Conservation (phyloP, 192 early-diverging fungal species). For the Gryganskiella cystojenkinii region DNA sequence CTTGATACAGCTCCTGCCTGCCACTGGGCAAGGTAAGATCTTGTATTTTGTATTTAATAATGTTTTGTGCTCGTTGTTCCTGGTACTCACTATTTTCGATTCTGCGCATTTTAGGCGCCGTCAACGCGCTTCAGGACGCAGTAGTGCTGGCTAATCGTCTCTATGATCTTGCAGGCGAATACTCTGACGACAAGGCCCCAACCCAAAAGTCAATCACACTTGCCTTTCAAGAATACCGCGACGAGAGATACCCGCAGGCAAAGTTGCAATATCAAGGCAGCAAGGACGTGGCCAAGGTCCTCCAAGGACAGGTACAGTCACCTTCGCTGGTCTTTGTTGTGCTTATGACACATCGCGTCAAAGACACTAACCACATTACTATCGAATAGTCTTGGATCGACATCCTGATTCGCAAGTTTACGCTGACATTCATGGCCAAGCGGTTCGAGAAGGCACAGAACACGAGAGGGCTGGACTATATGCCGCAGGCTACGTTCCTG, state of each 20-base stretch:
- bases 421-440: neutral
- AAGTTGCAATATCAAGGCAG: constrained; percentile 3
- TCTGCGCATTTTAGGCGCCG: neutral
- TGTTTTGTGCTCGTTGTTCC: neutral
- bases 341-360: too few relatives aligned
- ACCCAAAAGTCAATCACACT: neutral
- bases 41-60: neutral
- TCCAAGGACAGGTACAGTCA: constrained; percentile 3
- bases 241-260: constrained; percentile 1
- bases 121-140: constrained; percentile 4
- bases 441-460: neutral
- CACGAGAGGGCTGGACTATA: neutral
- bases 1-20: neutral
- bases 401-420: neutral
- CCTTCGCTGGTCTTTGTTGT: too few relatives aligned
- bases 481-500: neutral
- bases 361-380: too few relatives aligned
- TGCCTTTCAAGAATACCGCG: constrained; percentile 7
- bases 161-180: too few relatives aligned
- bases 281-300: constrained; percentile 3
- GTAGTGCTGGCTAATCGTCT: constrained; percentile 3
- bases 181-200: too few relatives aligned
- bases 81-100: neutral
- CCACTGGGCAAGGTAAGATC: neutral
- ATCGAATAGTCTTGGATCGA: too few relatives aligned